phyloP scores from a whole-genome alignment of 1,139 yeast species.

The Tardiomyces depauwii region DNA sequence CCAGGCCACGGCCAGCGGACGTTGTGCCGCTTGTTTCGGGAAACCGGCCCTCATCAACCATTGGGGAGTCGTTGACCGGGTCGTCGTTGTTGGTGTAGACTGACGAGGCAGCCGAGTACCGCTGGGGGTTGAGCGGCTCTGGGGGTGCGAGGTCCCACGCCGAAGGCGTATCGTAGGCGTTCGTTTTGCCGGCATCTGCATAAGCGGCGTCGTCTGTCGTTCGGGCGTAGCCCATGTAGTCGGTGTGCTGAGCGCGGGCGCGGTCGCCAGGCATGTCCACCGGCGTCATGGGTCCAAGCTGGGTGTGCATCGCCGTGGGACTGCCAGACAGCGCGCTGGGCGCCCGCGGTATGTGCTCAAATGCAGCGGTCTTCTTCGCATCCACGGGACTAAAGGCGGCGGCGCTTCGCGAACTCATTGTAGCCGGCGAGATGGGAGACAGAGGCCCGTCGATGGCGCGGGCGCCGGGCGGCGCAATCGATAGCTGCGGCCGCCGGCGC shows the following conservation, averaged over 20 bases:
- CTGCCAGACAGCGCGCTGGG: background rate
- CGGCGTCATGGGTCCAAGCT: background rate
- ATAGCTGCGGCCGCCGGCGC: background rate
- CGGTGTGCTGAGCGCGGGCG: too few species aligned
- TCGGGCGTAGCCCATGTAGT: too few species aligned
- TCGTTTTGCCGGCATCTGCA: background rate
- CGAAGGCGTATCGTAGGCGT: background rate
- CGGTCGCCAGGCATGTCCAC: background rate
- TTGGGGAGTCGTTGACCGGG: conserved; percentile 2
- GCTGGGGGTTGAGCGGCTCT: background rate
- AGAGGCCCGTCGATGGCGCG: background rate
- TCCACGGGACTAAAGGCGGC: background rate
- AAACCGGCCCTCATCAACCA: background rate
- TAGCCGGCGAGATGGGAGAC: background rate
- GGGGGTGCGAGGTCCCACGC: background rate
- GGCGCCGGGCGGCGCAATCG: background rate
- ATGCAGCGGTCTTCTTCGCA: background rate
- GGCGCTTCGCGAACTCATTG: background rate
- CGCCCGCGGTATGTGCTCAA: background rate
- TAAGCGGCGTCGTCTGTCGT: background rate
- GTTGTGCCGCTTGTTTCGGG: background rate
- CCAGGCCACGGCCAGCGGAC: background rate
- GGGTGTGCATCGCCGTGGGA: background rate
- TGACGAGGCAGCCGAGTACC: conserved; percentile 2
- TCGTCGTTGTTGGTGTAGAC: conserved; percentile 4